Percentiles rank a stretch among this genome's conserved stretches.
Conservation (phyloP, 768 basidiomycete genomes). For the Boletus vinaceobasis region DNA sequence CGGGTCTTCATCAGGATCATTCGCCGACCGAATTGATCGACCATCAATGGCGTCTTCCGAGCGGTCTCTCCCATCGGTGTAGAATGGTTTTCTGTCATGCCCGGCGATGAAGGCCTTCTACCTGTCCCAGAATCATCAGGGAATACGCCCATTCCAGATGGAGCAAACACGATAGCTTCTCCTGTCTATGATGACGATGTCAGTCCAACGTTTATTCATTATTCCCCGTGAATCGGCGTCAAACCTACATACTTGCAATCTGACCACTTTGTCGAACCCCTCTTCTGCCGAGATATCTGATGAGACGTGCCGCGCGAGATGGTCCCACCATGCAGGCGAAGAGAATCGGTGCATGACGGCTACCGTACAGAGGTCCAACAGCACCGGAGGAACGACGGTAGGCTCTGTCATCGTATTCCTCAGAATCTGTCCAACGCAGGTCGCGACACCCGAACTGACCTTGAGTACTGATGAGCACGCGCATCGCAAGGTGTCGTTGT, state of each 20-base stretch:
- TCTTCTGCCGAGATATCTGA: conserved; percentile 52
- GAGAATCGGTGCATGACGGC: conserved; percentile 66
- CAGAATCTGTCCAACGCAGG: background rate
- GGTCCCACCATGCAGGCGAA: conserved; percentile 68
- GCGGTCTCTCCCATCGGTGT: background rate
- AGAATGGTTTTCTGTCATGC: background rate
- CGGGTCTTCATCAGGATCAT: conserved; percentile 57
- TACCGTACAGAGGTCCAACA: conserved; percentile 62
- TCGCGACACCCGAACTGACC: conserved; percentile 33
- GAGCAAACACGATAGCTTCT: conserved; percentile 61
- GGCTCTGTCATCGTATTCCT: conserved; percentile 45
- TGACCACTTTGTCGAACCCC: conserved; percentile 60
- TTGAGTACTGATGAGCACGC: conserved; percentile 73
- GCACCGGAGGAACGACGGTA: conserved; percentile 59
- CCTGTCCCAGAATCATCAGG: conserved; percentile 6
- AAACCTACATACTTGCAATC: conserved; percentile 51
- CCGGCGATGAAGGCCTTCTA: background rate
- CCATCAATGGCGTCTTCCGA: conserved; percentile 11
- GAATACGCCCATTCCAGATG: conserved; percentile 50
- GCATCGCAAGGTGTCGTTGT: conserved; percentile 65
- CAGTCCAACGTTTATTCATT: background rate
- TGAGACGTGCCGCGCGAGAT: conserved; percentile 58
- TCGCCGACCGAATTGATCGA: conserved; percentile 50
- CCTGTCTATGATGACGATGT: conserved; percentile 46
- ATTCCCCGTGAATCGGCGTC: background rate